Evolutionary conservation across 2,329 filamentous ascomycete genomes (phyloP).

Genomic region (Aspergillus unguis): DNA sequence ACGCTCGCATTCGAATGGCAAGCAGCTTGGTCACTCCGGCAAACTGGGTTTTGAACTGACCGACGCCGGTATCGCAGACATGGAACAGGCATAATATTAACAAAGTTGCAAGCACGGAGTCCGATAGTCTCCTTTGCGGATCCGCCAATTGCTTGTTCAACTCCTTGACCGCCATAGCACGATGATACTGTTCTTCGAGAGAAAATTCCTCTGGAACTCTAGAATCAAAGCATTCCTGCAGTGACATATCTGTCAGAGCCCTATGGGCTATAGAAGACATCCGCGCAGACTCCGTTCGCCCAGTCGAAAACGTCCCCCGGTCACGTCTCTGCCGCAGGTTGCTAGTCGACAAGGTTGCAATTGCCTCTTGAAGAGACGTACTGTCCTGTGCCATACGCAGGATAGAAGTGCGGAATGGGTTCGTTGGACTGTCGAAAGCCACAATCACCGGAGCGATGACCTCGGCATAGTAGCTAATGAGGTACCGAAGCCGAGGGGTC

Average conservation of each 20-base stretch:
- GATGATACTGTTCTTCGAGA: slow-evolving; percentile 76
- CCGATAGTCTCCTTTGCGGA: slow-evolving; percentile 69
- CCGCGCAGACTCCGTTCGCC: slow-evolving; percentile 49
- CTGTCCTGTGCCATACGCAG: slow-evolving; percentile 73
- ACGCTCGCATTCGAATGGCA: slow-evolving; percentile 64
- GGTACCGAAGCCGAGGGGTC: slow-evolving; percentile 76
- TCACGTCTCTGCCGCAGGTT: slow-evolving; percentile 78
- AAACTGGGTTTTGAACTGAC: slow-evolving; percentile 90
- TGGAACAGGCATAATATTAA: slow-evolving; percentile 87
- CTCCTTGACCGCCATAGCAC: slow-evolving; percentile 75
- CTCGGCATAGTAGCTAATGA: slow-evolving; percentile 91
- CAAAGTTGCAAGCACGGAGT: slow-evolving; percentile 83
- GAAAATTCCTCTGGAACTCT: slow-evolving; percentile 57
- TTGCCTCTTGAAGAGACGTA: slow-evolving; percentile 83
- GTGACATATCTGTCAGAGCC: slow-evolving; percentile 38
- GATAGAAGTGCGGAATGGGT: slow-evolving; percentile 82
- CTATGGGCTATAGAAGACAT: slow-evolving; percentile 47
- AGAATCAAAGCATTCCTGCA: slow-evolving; percentile 41
- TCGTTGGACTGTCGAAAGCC: slow-evolving; percentile 79
- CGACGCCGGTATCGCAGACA: slow-evolving; percentile 88
- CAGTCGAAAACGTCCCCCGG: slow-evolving; percentile 53
- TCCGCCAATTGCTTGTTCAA: slow-evolving; percentile 83
- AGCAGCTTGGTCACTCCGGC: slow-evolving; percentile 90
- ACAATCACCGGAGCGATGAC: slow-evolving; percentile 90
- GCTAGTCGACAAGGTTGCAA: slow-evolving; percentile 83